phyloP scores from a whole-genome alignment of 768 basidiomycete genomes.

The Lyophyllum decastes region DNA sequence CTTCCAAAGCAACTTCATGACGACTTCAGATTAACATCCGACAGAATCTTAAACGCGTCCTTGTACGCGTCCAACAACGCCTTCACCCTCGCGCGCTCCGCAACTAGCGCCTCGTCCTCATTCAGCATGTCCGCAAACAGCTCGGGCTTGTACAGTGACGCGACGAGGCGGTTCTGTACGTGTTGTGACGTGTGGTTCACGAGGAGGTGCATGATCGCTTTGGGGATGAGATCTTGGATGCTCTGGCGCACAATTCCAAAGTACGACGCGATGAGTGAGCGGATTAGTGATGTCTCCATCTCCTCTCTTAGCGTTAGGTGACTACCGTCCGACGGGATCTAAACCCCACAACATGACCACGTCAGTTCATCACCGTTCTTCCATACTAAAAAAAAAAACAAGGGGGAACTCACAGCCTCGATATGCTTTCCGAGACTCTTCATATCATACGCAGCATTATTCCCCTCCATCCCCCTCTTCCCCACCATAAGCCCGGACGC shows the following conservation, averaged over 20 bases:
- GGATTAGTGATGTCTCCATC: constrained; percentile 95
- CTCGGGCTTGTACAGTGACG: constrained; percentile 91
- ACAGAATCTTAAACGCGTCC: constrained; percentile 86
- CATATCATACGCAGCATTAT: constrained; percentile 94
- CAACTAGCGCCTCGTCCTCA: constrained; percentile 94
- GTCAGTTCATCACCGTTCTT: not conserved
- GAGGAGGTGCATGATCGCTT: constrained; percentile 97
- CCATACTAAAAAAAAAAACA: constrained; percentile 10
- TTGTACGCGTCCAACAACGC: constrained; percentile 94
- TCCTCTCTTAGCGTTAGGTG: constrained; percentile 84
- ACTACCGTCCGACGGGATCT: constrained; percentile 52
- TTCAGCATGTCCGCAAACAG: constrained; percentile 88
- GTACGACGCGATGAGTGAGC: constrained; percentile 93
- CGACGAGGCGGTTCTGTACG: constrained; percentile 95
- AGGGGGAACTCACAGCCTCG: constrained; percentile 76
- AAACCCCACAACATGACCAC: not conserved
- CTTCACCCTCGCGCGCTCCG: constrained; percentile 92
- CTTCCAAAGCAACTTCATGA: too few species aligned
- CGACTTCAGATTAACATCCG: constrained; percentile 79
- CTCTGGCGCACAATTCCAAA: constrained; percentile 95
- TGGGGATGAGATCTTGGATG: constrained; percentile 96
- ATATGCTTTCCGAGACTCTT: constrained; percentile 97
- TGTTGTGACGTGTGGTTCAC: constrained; percentile 97
- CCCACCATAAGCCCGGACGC: constrained; percentile 67
- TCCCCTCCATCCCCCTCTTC: constrained; percentile 68